These are phyloP conservation scores for Colletotrichum australisinense DNA, from an alignment of 2,329 filamentous ascomycete species.

Conservation along the genomic window DNA sequence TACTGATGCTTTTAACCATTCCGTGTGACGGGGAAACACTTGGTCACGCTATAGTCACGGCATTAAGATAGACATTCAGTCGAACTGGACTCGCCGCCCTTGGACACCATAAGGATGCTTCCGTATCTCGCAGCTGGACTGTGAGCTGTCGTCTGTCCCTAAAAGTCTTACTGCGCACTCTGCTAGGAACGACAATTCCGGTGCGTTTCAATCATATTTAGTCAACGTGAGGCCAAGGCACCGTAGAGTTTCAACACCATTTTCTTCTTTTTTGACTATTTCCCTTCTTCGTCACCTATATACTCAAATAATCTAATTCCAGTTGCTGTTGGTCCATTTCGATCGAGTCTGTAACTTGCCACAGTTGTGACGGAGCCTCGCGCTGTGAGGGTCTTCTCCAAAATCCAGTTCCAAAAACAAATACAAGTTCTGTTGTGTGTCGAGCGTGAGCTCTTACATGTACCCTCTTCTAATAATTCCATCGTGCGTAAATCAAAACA, in stretches of 20 bases:
- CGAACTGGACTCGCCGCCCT: background rate
- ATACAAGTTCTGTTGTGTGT: constrained; percentile 19
- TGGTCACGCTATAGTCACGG: background rate
- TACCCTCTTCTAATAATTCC: background rate
- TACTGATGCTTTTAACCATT: background rate
- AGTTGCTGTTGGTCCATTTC: constrained; percentile 9
- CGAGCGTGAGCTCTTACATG: constrained; percentile 19
- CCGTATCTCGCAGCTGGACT: too few species aligned
- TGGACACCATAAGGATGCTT: background rate
- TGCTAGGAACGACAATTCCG: too few species aligned
- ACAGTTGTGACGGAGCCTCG: background rate
- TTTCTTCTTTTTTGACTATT: background rate
- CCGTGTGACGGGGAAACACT: background rate
- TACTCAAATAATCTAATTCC: background rate
- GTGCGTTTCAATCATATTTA: too few species aligned
- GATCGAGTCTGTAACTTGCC: constrained; percentile 12
- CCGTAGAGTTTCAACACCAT: background rate
- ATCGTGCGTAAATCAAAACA: background rate
- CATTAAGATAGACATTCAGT: background rate
- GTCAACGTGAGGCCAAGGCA: background rate
- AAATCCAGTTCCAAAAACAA: background rate
- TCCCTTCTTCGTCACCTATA: background rate
- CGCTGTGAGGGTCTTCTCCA: constrained; percentile 5
- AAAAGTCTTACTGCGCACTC: too few species aligned
- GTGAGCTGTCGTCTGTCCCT: too few species aligned